phyloP scores from a whole-genome alignment of 2,329 filamentous ascomycete genomes.

The Verticillium alfalfae region DNA sequence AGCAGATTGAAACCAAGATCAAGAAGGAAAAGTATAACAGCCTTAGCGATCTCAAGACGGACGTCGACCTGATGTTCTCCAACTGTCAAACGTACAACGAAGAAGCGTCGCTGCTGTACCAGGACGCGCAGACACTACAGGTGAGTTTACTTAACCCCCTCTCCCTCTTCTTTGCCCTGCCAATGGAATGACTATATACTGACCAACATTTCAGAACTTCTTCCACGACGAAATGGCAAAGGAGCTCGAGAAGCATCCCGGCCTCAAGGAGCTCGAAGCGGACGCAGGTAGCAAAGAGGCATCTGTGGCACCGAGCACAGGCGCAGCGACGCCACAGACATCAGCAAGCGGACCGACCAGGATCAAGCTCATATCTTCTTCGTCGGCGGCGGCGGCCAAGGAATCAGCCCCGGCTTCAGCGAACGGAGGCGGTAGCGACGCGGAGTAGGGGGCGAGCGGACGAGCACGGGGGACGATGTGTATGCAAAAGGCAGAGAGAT shows the following conservation, averaged over 20 bases:
- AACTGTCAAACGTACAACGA: conserved; percentile 98
- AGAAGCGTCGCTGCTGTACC: conserved; percentile 84
- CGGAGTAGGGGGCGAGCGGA: conserved; percentile 30
- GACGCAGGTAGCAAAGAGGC: conserved; percentile 29
- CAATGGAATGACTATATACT: conserved; percentile 3
- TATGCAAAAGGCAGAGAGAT: neutral
- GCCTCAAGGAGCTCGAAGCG: conserved; percentile 51
- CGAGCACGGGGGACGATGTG: neutral
- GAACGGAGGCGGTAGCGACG: conserved; percentile 39
- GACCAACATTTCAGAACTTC: conserved; percentile 47
- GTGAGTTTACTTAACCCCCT: conserved; percentile 38
- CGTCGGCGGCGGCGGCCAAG: conserved; percentile 16
- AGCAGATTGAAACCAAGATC: conserved; percentile 89
- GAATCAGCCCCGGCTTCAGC: conserved; percentile 8
- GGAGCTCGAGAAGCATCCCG: conserved; percentile 46
- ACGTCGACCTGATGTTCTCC: conserved; percentile 77
- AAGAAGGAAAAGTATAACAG: conserved; percentile 90
- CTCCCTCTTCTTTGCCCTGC: neutral
- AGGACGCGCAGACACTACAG: conserved; percentile 90
- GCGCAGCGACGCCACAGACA: conserved; percentile 60
- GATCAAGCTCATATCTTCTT: conserved; percentile 62
- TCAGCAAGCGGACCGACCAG: conserved; percentile 45
- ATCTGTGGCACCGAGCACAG: conserved; percentile 47
- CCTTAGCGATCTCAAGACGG: conserved; percentile 72
- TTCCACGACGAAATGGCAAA: conserved; percentile 50